A percentile compares a stretch with the other conserved stretches of the same genome.
Conservation (phyloP, 441 rosid species). For the Brassica hybrid region DNA sequence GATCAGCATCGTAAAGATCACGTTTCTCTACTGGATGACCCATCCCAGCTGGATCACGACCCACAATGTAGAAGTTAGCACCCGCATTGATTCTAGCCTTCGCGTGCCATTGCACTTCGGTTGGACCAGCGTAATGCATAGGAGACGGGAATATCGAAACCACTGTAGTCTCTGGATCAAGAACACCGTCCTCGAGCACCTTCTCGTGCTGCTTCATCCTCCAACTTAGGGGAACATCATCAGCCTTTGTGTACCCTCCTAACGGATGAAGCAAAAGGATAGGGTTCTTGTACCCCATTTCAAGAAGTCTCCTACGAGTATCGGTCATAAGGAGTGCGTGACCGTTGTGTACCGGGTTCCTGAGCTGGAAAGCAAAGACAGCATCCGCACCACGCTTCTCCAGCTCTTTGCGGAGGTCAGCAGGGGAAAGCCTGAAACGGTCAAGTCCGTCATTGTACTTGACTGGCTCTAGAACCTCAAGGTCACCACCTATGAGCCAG, state of each 20-base stretch:
- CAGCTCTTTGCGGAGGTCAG: slow-evolving; percentile 75
- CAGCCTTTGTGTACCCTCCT: slow-evolving; percentile 95
- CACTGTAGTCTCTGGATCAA: slow-evolving; percentile 95
- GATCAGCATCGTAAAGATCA: slow-evolving; percentile 95
- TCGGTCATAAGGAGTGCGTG: slow-evolving; percentile 94
- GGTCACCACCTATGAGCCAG: slow-evolving; percentile 93
- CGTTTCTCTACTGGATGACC: slow-evolving; percentile 92
- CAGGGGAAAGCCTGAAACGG: slow-evolving; percentile 79
- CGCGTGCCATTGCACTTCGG: slow-evolving; percentile 99
- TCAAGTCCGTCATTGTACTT: slow-evolving; percentile 93
- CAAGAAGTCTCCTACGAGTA: slow-evolving; percentile 85
- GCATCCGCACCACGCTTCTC: slow-evolving; percentile 88
- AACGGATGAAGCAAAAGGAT: slow-evolving; percentile 91
- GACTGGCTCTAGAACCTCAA: slow-evolving; percentile 82
- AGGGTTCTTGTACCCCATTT: slow-evolving; percentile 93
- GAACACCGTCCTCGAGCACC: slow-evolving; percentile 96
- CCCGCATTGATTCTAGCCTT: slow-evolving; percentile 98
- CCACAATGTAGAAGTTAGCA: slow-evolving; percentile 96
- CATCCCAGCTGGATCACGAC: slow-evolving; percentile 99
- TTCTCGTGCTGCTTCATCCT: slow-evolving; percentile 95
- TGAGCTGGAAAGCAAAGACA: slow-evolving; percentile 93
- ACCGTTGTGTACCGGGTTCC: slow-evolving; percentile 97
- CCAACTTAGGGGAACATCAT: slow-evolving; percentile 94
- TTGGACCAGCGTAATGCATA: slow-evolving; percentile 98
- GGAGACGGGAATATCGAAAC: slow-evolving; percentile 98